A percentile compares a stretch with the other conserved stretches of the same genome.
Evolutionary conservation across 768 basidiomycete species (phyloP).

Genomic region (Calocybe cyanea): DNA sequence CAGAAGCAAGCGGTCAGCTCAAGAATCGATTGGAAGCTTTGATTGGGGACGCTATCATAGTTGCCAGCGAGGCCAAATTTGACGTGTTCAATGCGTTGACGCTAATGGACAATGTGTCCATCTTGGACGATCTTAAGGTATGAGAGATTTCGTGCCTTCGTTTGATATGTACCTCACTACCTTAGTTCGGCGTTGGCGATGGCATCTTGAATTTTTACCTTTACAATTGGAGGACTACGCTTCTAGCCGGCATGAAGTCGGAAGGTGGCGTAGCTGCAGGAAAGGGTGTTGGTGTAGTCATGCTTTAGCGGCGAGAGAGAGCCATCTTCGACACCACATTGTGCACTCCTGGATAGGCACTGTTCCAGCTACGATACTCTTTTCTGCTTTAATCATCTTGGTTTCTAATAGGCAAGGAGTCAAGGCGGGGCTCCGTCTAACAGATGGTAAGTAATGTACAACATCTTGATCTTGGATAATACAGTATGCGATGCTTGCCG

Average conservation of each 20-base stretch:
- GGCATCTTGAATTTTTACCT: constrained; percentile 90
- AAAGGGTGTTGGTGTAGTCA: constrained; percentile 86
- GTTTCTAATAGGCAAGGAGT: no score
- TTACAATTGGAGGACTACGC: constrained; percentile 91
- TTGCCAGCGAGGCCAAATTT: constrained; percentile 83
- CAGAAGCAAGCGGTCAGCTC: constrained; percentile 58
- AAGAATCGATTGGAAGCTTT: constrained; percentile 69
- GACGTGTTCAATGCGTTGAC: constrained; percentile 97
- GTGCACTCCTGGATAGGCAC: no score
- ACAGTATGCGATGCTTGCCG: background rate
- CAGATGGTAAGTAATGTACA: constrained; percentile 18
- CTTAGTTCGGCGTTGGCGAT: constrained; percentile 88
- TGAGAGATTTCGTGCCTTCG: background rate
- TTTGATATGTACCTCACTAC: background rate
- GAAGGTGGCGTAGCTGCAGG: constrained; percentile 58
- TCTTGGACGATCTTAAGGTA: constrained; percentile 84
- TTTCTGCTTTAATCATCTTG: no score
- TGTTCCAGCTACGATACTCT: no score
- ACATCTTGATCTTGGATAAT: background rate
- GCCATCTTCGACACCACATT: background rate
- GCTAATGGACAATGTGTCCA: constrained; percentile 86
- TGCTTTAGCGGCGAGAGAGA: constrained; percentile 80
- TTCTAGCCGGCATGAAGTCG: constrained; percentile 65
- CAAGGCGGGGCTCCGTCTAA: no score
- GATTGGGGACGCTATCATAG: constrained; percentile 73